phyloP scores from a whole-genome alignment of 2,329 filamentous ascomycete genomes.

The Hymenoscyphus occultus region DNA sequence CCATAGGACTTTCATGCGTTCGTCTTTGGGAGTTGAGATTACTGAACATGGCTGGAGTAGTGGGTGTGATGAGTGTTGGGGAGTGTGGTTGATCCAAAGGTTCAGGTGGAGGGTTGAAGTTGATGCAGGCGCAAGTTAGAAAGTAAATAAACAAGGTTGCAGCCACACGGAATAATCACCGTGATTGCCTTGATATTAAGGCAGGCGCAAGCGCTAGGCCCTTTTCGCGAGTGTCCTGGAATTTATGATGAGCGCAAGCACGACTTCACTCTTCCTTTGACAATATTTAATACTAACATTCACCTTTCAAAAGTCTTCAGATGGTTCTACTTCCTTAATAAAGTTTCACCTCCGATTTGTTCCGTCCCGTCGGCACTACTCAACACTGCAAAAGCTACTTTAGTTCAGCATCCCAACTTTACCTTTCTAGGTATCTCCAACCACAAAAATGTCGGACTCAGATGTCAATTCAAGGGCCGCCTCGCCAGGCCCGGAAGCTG shows the following conservation, averaged over 20 bases:
- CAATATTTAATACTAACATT: neutral
- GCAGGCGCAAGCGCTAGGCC: neutral
- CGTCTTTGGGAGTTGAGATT: slow-evolving; percentile 48
- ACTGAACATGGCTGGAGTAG: slow-evolving; percentile 26
- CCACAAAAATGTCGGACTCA: slow-evolving; percentile 32
- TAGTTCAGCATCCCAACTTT: neutral
- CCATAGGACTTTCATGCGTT: slow-evolving; percentile 61
- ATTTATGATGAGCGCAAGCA: neutral
- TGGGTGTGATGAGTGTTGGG: neutral
- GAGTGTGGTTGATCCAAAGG: neutral
- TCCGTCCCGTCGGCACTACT: too few relatives aligned
- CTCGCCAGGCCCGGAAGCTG: slow-evolving; percentile 27
- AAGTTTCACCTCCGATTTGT: too few relatives aligned
- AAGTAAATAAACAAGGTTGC: slow-evolving; percentile 18
- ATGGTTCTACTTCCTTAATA: neutral
- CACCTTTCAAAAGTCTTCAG: neutral
- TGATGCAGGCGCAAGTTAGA: neutral
- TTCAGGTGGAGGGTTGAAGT: neutral
- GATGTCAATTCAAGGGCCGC: slow-evolving; percentile 24
- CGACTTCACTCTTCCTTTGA: slow-evolving; percentile 1
- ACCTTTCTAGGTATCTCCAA: slow-evolving; percentile 8
- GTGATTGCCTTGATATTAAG: slow-evolving; percentile 10
- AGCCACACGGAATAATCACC: slow-evolving; percentile 4
- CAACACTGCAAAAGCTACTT: neutral
- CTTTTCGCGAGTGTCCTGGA: neutral